Percentiles rank a stretch among this genome's conserved stretches.
Conservation (phyloP, 2,329 filamentous ascomycete species). For the Diaporthe ilicicola region DNA sequence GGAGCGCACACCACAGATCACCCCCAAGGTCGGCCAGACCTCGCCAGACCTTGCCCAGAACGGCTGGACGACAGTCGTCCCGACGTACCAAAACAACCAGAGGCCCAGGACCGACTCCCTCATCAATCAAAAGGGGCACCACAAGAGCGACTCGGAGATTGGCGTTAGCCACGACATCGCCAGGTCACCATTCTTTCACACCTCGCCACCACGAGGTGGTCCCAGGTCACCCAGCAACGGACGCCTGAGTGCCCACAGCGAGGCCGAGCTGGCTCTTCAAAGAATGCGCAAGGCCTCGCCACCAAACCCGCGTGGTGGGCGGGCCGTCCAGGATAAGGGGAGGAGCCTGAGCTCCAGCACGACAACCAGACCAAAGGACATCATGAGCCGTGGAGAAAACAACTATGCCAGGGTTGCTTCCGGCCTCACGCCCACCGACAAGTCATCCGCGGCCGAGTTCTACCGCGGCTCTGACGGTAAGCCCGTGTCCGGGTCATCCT, state of each 20-base stretch:
- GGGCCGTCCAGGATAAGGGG: constrained; percentile 40
- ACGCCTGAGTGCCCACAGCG: constrained; percentile 45
- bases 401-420: constrained; percentile 25
- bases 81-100: constrained; percentile 52
- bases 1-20: constrained; percentile 39
- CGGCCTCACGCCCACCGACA: constrained; percentile 20
- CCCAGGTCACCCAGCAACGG: constrained; percentile 41
- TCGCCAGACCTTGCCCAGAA: constrained; percentile 24
- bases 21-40: constrained; percentile 35
- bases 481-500: constrained; percentile 43
- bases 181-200: constrained; percentile 44
- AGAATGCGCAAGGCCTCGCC: constrained; percentile 51
- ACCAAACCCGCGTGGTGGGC: constrained; percentile 40
- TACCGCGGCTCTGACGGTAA: constrained; percentile 39
- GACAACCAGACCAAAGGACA: constrained; percentile 39
- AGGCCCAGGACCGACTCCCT: constrained; percentile 41
- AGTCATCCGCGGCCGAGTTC: constrained; percentile 37
- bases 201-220: constrained; percentile 33
- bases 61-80: constrained; percentile 39
- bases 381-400: constrained; percentile 4
- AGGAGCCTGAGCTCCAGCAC: constrained; percentile 36
- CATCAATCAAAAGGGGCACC: not conserved
- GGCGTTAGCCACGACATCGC: constrained; percentile 52
- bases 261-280: constrained; percentile 53
- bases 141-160: constrained; percentile 35